Evolutionary conservation across 2,329 filamentous ascomycete genomes (phyloP).

Genomic region (Alternaria consortialis): DNA sequence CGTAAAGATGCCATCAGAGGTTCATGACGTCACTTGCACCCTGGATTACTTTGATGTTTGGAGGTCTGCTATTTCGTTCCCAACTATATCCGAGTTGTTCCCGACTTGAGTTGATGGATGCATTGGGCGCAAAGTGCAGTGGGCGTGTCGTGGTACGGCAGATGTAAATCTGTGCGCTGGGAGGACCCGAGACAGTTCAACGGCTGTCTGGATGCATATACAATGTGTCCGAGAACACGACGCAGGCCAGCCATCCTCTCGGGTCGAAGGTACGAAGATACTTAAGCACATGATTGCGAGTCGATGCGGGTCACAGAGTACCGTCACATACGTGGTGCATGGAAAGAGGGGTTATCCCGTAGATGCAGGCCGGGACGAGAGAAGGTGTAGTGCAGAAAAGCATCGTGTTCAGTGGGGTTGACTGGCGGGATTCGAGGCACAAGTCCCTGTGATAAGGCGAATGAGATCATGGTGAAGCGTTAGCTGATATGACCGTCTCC

Average conservation of each 20-base stretch:
- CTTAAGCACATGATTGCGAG: constrained; percentile 29
- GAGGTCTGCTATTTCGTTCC: not conserved
- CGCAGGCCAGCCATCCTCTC: not conserved
- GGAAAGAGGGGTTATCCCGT: constrained; percentile 17
- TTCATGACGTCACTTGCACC: constrained; percentile 12
- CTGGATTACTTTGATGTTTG: not conserved
- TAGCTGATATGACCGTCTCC: not conserved
- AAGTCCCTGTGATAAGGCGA: constrained; percentile 10
- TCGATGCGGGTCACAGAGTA: constrained; percentile 23
- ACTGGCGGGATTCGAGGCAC: constrained; percentile 7
- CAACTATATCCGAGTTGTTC: not conserved
- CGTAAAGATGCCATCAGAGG: constrained; percentile 4
- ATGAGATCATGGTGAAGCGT: constrained; percentile 13
- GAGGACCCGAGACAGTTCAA: constrained; percentile 1
- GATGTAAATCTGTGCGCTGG: constrained; percentile 4
- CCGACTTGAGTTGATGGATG: not conserved
- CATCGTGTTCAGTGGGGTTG: constrained; percentile 11
- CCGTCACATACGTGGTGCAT: constrained; percentile 21
- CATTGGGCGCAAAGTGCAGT: not conserved
- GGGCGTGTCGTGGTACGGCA: constrained; percentile 11
- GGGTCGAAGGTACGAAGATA: constrained; percentile 6
- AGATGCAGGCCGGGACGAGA: constrained; percentile 16
- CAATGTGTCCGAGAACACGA: not conserved
- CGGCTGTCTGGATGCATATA: not conserved
- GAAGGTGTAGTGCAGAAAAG: constrained; percentile 8